These are phyloP conservation scores for Prunus mume DNA, from an alignment of 306 rosid genomes.

Conservation along the genomic window DNA sequence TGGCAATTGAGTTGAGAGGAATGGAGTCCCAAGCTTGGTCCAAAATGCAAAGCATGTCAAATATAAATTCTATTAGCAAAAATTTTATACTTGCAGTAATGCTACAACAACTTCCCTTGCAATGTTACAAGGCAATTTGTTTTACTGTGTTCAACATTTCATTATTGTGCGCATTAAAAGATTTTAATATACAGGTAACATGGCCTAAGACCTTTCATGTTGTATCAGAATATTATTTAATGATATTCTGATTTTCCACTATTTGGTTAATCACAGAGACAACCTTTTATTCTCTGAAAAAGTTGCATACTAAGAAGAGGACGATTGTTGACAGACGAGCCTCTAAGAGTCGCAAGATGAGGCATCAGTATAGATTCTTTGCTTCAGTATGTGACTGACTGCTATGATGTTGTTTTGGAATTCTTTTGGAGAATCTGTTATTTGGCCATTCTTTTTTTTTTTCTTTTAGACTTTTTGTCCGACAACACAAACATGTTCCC, in stretches of 20 bases:
- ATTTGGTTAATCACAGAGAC: neutral
- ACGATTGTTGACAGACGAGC: slow-evolving; percentile 86
- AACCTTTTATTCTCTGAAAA: slow-evolving; percentile 8
- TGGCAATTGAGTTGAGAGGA: too few species aligned
- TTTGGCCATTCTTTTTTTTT: too few species aligned
- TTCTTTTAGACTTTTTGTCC: too few species aligned
- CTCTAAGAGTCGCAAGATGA: slow-evolving; percentile 90
- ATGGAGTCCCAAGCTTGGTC: neutral
- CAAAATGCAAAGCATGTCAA: neutral
- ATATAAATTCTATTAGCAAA: neutral
- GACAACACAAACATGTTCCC: too few species aligned
- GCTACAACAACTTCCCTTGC: slow-evolving; percentile 3
- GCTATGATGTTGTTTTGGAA: neutral
- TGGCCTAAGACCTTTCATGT: slow-evolving; percentile 44
- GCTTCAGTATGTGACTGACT: neutral
- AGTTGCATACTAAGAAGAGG: slow-evolving; percentile 33
- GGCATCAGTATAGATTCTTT: slow-evolving; percentile 38
- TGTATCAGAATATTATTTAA: neutral
- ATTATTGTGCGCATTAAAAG: too few species aligned
- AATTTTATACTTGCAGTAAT: neutral
- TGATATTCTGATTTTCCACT: too few species aligned
- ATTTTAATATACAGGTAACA: neutral
- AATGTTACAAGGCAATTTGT: neutral
- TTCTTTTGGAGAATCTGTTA: neutral
- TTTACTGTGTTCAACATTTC: neutral